These are phyloP conservation scores for Colletotrichum destructivum DNA, from an alignment of 2,329 filamentous ascomycete species.

Conservation along the genomic window DNA sequence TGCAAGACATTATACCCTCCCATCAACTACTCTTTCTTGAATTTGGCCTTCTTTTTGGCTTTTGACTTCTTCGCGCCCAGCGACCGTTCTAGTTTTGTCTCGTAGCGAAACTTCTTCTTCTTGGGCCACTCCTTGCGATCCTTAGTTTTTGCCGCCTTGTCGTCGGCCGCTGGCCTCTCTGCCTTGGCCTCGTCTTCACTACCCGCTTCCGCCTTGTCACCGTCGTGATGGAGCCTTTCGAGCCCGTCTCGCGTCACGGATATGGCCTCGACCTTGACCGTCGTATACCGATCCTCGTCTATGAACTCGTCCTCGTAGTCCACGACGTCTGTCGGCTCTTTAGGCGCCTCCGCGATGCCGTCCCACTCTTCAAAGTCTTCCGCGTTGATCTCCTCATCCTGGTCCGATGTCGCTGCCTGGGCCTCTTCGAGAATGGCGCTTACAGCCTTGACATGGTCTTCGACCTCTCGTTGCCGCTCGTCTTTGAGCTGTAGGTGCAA, in stretches of 20 bases:
- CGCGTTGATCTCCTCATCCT: constrained; percentile 54
- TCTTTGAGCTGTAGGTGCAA: constrained; percentile 79
- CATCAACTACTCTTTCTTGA: constrained; percentile 34
- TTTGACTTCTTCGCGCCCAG: constrained; percentile 79
- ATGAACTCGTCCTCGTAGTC: constrained; percentile 94
- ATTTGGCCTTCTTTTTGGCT: constrained; percentile 69
- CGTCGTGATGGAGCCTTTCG: constrained; percentile 60
- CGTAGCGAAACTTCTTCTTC: constrained; percentile 94
- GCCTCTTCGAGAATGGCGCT: constrained; percentile 78
- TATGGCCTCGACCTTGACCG: constrained; percentile 93
- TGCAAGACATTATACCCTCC: constrained; percentile 40
- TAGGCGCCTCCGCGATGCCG: constrained; percentile 71
- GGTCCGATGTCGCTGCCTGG: constrained; percentile 61
- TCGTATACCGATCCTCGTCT: constrained; percentile 96
- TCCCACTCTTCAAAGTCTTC: constrained; percentile 73
- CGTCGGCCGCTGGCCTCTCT: constrained; percentile 49
- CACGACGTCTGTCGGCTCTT: constrained; percentile 64
- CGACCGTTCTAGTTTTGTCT: constrained; percentile 88
- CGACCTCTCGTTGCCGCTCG: constrained; percentile 84
- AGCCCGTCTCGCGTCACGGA: constrained; percentile 83
- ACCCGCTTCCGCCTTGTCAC: constrained; percentile 52
- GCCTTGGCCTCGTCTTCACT: constrained; percentile 27
- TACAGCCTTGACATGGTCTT: constrained; percentile 85
- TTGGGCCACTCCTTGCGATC: constrained; percentile 75
- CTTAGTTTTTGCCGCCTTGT: constrained; percentile 62